Evolutionary conservation across 1,284 basidiomycete species (phyloP).

Genomic region (Fomitopsis betulina): DNA sequence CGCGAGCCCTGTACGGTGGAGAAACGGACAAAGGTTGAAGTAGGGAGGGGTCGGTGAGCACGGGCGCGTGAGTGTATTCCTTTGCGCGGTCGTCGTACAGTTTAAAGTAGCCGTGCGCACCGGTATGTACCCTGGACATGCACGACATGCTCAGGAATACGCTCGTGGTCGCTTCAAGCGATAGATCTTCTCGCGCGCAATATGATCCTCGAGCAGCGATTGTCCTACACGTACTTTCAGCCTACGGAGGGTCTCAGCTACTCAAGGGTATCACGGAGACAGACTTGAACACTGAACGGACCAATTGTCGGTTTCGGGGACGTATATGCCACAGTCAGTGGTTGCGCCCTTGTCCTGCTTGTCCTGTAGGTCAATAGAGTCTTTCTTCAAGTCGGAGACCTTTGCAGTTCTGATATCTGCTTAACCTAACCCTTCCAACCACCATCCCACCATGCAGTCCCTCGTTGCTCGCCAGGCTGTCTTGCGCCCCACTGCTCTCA

Average conservation of each 20-base stretch:
- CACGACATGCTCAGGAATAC: conserved; percentile 62
- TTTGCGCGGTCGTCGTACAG: conserved; percentile 59
- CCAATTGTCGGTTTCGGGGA: conserved; percentile 66
- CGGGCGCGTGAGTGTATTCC: conserved; percentile 62
- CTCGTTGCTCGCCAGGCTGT: conserved; percentile 5
- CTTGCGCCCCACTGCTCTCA: background rate
- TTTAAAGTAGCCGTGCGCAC: conserved; percentile 79
- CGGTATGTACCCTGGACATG: conserved; percentile 73
- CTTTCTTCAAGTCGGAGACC: conserved; percentile 40
- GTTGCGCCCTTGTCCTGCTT: conserved; percentile 40
- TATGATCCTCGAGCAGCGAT: conserved; percentile 58
- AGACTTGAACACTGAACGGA: conserved; percentile 22
- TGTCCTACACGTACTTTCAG: conserved; percentile 49
- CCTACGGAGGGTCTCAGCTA: conserved; percentile 31
- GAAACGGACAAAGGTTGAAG: conserved; percentile 77
- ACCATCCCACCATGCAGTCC: conserved; percentile 9
- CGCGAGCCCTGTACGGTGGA: conserved; percentile 76
- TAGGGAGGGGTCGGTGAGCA: conserved; percentile 72
- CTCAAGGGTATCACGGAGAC: background rate
- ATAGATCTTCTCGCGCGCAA: conserved; percentile 67
- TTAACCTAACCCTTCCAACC: no score
- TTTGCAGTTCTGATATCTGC: conserved; percentile 33
- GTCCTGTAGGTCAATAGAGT: conserved; percentile 34
- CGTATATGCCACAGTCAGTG: conserved; percentile 57
- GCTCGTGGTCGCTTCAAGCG: conserved; percentile 83